Percentiles rank a stretch among this genome's conserved stretches.
phyloP scores from a whole-genome alignment of 1,139 yeast genomes.

The Cylindricascospora bacillispora region DNA sequence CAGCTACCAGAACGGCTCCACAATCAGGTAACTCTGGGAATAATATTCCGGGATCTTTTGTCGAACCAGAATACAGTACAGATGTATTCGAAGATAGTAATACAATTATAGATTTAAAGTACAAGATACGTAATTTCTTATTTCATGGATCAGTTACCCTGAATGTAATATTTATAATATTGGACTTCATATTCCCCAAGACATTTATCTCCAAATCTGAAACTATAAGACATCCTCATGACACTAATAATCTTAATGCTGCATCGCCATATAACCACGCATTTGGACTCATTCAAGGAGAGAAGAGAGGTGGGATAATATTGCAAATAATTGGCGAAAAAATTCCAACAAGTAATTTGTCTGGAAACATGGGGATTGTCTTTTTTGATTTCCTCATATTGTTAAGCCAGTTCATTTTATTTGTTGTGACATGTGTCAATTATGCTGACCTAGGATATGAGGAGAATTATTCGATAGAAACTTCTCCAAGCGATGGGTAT shows the following conservation, averaged over 20 bases:
- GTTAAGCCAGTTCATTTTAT: conserved; percentile 25
- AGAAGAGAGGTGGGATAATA: conserved; percentile 26
- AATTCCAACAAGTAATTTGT: conserved; percentile 23
- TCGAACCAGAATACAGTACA: conserved; percentile 6
- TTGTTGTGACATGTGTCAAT: conserved; percentile 25
- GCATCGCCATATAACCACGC: conserved; percentile 21
- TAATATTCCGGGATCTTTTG: conserved; percentile 17
- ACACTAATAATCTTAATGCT: conserved; percentile 11
- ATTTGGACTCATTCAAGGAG: conserved; percentile 20
- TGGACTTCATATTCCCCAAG: conserved; percentile 18
- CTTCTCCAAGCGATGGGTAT: conserved; percentile 5
- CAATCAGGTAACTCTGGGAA: conserved; percentile 5
- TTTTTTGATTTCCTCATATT: conserved; percentile 22
- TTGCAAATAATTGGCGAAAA: conserved; percentile 34
- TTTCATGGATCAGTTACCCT: conserved; percentile 19
- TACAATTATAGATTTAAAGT: conserved; percentile 9
- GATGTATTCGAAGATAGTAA: not conserved
- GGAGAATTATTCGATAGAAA: too few species aligned
- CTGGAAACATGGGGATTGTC: conserved; percentile 23
- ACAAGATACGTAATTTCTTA: conserved; percentile 15
- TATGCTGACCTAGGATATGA: conserved; percentile 20
- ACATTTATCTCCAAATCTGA: conserved; percentile 12
- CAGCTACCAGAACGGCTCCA: conserved; percentile 8
- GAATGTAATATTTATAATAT: conserved; percentile 19
- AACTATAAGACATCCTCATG: conserved; percentile 5